A percentile compares a stretch with the other conserved stretches of the same genome.
Evolutionary conservation across 495 filamentous ascomycete species (phyloP).

Genomic region (Penicillium riverlandense): DNA sequence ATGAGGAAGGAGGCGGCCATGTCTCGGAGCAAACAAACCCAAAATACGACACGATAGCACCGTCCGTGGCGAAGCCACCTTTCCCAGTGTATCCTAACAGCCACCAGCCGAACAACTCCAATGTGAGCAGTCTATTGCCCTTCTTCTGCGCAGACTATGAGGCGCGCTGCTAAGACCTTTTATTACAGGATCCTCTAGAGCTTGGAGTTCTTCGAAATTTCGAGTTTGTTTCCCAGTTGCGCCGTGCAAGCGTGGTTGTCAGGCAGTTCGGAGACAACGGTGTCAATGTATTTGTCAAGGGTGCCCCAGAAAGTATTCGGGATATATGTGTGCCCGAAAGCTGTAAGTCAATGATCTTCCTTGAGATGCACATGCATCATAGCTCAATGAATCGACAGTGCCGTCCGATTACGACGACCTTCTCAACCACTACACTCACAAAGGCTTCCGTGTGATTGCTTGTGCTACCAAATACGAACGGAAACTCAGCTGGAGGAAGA

Average conservation of each 20-base stretch:
- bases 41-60: conserved; percentile 59
- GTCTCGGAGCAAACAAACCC: conserved; percentile 44
- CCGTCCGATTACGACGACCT: conserved; percentile 86
- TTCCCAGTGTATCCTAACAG: not conserved
- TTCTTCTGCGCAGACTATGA: conserved; percentile 2
- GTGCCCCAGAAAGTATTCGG: conserved; percentile 91
- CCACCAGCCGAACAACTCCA: conserved; percentile 1
- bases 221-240: conserved; percentile 94
- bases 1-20: conserved; percentile 65
- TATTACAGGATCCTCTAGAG: conserved; percentile 48
- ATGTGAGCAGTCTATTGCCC: not conserved
- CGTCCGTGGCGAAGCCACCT: conserved; percentile 81
- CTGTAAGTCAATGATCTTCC: conserved; percentile 45
- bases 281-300: conserved; percentile 88
- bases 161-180: not conserved
- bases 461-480: conserved; percentile 84
- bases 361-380: not conserved
- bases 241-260: conserved; percentile 88
- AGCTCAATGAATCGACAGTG: conserved; percentile 41
- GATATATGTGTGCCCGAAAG: conserved; percentile 79
- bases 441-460: conserved; percentile 95
- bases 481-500: conserved; percentile 85
- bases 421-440: conserved; percentile 82
- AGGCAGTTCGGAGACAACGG: conserved; percentile 73
- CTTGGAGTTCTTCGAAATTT: conserved; percentile 83